Percentiles rank a stretch among this genome's conserved stretches.
Conservation (phyloP, 2,329 filamentous ascomycete species). For the Colletotrichum sp. region DNA sequence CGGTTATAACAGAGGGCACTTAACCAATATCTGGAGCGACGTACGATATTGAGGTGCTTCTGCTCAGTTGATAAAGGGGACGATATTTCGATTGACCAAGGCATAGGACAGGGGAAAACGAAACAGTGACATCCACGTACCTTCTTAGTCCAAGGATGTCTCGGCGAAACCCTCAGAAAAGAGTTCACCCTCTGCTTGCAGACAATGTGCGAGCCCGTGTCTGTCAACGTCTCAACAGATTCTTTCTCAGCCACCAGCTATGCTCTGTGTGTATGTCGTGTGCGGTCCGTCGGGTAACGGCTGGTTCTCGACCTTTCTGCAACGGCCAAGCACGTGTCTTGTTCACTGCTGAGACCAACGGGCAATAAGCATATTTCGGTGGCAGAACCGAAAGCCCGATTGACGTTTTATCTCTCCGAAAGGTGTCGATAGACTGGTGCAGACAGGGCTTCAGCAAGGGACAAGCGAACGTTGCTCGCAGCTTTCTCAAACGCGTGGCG, state of each 20-base stretch:
- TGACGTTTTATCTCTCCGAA: conserved; percentile 32
- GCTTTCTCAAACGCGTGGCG: conserved; percentile 22
- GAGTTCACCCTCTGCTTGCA: not conserved
- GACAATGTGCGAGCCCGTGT: not conserved
- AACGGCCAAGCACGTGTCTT: conserved; percentile 5
- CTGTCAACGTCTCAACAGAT: not conserved
- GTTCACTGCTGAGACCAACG: conserved; percentile 1
- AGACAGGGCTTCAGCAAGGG: not conserved
- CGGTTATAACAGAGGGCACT: not conserved
- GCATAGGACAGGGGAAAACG: not conserved
- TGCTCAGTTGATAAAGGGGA: not conserved
- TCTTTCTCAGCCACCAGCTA: not conserved
- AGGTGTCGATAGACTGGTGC: conserved; percentile 33
- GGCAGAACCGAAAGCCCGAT: conserved; percentile 8
- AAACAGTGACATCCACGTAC: not conserved
- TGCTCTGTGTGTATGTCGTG: not conserved
- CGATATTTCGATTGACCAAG: not conserved
- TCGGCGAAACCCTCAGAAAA: not conserved
- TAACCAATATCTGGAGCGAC: not conserved
- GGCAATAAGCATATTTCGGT: conserved; percentile 19
- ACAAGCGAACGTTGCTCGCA: conserved; percentile 2
- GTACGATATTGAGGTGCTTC: not conserved
- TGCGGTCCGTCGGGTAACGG: not conserved
- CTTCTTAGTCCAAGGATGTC: not conserved
- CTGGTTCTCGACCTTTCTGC: conserved; percentile 4